These are phyloP conservation scores for Camillea tinctor DNA, from an alignment of 2,329 filamentous ascomycete species.

Conservation along the genomic window DNA sequence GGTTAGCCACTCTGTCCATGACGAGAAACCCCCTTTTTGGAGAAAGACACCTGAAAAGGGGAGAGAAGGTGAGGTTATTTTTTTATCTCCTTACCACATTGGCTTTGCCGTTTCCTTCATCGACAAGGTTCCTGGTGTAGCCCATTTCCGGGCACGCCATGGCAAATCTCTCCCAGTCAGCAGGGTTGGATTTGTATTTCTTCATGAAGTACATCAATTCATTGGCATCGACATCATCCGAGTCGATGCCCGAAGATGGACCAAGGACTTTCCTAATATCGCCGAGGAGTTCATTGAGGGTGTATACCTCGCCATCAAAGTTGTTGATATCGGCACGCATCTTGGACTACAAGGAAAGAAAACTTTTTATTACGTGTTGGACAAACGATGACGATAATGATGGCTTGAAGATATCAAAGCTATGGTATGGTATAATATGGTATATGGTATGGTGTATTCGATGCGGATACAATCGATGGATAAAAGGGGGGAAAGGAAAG, in stretches of 20 bases:
- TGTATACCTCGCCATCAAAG: neutral
- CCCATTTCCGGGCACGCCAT: conserved; percentile 66
- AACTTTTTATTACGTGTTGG: neutral
- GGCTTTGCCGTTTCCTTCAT: conserved; percentile 75
- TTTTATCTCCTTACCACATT: conserved; percentile 44
- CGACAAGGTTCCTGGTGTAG: conserved; percentile 87
- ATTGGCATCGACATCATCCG: conserved; percentile 74
- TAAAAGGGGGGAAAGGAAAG: neutral
- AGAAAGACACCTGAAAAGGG: neutral
- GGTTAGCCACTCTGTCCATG: conserved; percentile 18
- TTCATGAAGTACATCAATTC: conserved; percentile 73
- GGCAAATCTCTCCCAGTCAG: conserved; percentile 74
- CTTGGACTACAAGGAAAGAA: neutral
- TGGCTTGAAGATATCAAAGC: too few species aligned
- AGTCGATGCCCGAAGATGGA: conserved; percentile 77
- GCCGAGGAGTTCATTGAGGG: conserved; percentile 65
- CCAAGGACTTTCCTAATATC: conserved; percentile 75
- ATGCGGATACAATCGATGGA: neutral
- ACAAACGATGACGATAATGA: neutral
- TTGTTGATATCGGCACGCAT: neutral
- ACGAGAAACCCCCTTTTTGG: neutral
- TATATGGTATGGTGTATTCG: too few species aligned
- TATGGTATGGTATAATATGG: too few species aligned
- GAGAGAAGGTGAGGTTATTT: neutral
- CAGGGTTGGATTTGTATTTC: conserved; percentile 65